A percentile compares a stretch with the other conserved stretches of the same genome.
Conservation (phyloP, 1,284 basidiomycete species). For the Irpex rosettiformis region DNA sequence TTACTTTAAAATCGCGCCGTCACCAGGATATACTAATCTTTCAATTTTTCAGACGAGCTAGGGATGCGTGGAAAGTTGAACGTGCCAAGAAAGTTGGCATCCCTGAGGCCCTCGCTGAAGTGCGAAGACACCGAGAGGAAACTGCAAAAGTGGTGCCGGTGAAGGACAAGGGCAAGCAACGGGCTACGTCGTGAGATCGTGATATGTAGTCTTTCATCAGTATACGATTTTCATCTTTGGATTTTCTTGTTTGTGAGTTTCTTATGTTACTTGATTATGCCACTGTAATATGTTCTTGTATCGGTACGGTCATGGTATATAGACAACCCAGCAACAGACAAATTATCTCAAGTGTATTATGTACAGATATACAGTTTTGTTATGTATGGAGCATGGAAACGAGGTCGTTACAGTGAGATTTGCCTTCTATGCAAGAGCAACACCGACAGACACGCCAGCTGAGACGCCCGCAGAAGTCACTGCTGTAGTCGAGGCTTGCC, state of each 20-base stretch:
- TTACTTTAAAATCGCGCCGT: neutral
- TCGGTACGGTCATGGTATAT: neutral
- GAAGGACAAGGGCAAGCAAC: constrained; percentile 1
- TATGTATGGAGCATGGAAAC: too few relatives aligned
- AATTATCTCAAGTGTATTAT: neutral
- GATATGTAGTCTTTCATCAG: too few relatives aligned
- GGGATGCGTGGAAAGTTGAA: constrained; percentile 59
- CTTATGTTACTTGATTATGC: neutral
- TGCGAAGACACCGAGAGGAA: constrained; percentile 39
- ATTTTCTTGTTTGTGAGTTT: neutral
- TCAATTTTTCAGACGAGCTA: constrained; percentile 45
- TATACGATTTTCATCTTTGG: neutral
- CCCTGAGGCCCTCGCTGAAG: constrained; percentile 63
- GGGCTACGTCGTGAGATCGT: neutral
- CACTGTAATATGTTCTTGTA: neutral
- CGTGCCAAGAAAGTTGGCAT: constrained; percentile 57
- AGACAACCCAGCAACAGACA: neutral
- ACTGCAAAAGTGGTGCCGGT: neutral
- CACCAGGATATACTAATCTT: neutral
- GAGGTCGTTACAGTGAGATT: too few relatives aligned
- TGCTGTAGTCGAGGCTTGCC: neutral
- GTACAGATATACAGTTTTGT: too few relatives aligned
- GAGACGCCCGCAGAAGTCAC: neutral
- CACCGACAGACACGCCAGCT: neutral
- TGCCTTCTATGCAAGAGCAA: too few relatives aligned